phyloP scores from a whole-genome alignment of 225 moss, liverwort and hornwort species.

The Polytrichum formosum region DNA sequence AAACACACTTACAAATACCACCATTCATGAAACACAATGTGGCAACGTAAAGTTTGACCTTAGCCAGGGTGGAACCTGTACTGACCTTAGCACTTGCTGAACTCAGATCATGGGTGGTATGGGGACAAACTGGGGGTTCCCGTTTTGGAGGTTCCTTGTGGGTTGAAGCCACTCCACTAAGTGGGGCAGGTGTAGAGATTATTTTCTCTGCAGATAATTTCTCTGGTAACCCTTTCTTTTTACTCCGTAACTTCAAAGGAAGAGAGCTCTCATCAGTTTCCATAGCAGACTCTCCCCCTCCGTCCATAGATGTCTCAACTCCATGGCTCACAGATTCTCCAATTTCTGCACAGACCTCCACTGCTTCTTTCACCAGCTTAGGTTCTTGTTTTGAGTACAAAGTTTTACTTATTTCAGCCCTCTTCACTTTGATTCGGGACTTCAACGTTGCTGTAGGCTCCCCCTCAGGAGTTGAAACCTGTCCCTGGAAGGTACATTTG shows the following conservation, averaged over 20 bases:
- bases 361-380: constrained; percentile 31
- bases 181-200: constrained; percentile 25
- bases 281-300: constrained; percentile 43
- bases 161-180: constrained; percentile 21
- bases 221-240: constrained; percentile 87
- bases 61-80: too few species aligned
- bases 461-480: constrained; percentile 41
- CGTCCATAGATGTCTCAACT: constrained; percentile 34
- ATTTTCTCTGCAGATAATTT: constrained; percentile 37
- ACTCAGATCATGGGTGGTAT: constrained; percentile 78
- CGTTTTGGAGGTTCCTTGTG: constrained; percentile 40
- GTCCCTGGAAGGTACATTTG: constrained; percentile 42
- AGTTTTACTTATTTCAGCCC: constrained; percentile 50
- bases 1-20: too few species aligned
- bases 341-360: constrained; percentile 25
- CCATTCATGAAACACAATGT: too few species aligned
- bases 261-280: constrained; percentile 69
- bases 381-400: constrained; percentile 53
- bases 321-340: constrained; percentile 51
- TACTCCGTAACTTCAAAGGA: constrained; percentile 81
- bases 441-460: constrained; percentile 61
- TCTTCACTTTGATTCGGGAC: constrained; percentile 77
- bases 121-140: constrained; percentile 68
- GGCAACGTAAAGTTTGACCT: too few species aligned
- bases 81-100: constrained; percentile 75